Evolutionary conservation across 2,329 filamentous ascomycete genomes (phyloP).

Genomic region (Aureobasidium namibiae): DNA sequence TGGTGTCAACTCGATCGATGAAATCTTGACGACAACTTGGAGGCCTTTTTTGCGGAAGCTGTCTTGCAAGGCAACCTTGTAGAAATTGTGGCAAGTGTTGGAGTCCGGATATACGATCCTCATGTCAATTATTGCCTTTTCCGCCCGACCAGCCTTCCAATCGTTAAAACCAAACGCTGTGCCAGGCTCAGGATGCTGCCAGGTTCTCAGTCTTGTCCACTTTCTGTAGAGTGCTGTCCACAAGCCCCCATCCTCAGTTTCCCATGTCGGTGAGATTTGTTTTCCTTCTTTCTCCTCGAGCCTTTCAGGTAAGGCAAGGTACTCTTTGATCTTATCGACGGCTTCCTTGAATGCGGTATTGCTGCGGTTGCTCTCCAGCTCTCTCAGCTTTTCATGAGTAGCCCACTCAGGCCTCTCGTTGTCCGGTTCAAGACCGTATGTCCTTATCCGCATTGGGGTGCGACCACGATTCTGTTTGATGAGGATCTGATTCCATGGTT

Average conservation of each 20-base stretch:
- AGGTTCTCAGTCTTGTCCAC: not conserved
- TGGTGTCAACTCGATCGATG: slow-evolving; percentile 47
- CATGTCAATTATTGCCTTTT: not conserved
- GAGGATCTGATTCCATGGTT: slow-evolving; percentile 13
- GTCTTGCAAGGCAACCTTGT: slow-evolving; percentile 2
- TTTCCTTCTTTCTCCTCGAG: not conserved
- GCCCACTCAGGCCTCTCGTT: not conserved
- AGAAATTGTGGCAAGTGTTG: not conserved
- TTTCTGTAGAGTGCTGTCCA: not conserved
- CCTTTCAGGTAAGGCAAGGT: not conserved
- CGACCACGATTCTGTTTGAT: not conserved
- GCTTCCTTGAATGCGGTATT: not conserved
- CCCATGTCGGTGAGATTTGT: not conserved
- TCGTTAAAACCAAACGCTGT: slow-evolving; percentile 3
- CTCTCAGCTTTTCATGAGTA: not conserved
- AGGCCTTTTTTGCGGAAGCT: slow-evolving; percentile 36
- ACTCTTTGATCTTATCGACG: not conserved
- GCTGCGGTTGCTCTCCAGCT: not conserved
- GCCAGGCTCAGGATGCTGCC: slow-evolving; percentile 6
- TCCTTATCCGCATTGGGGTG: not conserved
- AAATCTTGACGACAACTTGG: slow-evolving; percentile 55
- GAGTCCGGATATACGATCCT: not conserved
- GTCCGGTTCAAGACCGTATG: not conserved
- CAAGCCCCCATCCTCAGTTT: not conserved
- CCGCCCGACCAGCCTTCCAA: not conserved